Base-by-base conservation (phyloP, 2,329 filamentous ascomycete species). In the Didymella sp. region DNA sequence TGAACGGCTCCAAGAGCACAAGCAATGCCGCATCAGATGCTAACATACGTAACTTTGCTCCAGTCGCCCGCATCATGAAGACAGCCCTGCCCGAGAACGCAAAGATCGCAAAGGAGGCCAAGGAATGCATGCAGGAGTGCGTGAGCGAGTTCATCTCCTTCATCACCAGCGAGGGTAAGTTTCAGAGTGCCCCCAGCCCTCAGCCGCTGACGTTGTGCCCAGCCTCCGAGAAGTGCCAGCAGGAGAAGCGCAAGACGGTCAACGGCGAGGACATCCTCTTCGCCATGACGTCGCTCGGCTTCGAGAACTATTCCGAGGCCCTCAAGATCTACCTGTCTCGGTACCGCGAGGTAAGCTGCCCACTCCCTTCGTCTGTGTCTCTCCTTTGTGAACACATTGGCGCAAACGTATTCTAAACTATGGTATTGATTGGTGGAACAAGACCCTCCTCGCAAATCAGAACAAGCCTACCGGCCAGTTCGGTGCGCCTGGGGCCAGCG, bases 121-220 rank as follows among this genome's bases (percentile, higher is more conserved):
- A 99, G 78, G 95, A 99, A 77, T 99, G 95, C 80, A 98, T 99
- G 95, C 95, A 99, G 78, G 95, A 99, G 79, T 99, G 95, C 75
- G 95, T 99, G 57, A 97, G 93, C 87, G 95, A 99, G 80, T 99
- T 99, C 79, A 99, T 99, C 82, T 96, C 92, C 6, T 99, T 99
- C 83, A 98, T 99, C 75, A 99, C 95, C 31, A 98, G 94, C 77
- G 95, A 99, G 85, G 95, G 95, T 96, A 78, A 74, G 89, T 81
- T 62, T 65, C 47, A 50, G 31, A 8, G 24, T 19, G 8, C 4
- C 3, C 19, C 6, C 2, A 17, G 35, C 13, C 35, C 30, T 35
- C 59, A 25, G 37, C 59, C 58, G 45, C 62, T 72, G 45, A 73
- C 53, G 33, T 51, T 33, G 17, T 19, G 8, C 11, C 35, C 74